Evolutionary conservation across 2,329 filamentous ascomycete genomes (phyloP).

Genomic region (Fusarium ramigenum): DNA sequence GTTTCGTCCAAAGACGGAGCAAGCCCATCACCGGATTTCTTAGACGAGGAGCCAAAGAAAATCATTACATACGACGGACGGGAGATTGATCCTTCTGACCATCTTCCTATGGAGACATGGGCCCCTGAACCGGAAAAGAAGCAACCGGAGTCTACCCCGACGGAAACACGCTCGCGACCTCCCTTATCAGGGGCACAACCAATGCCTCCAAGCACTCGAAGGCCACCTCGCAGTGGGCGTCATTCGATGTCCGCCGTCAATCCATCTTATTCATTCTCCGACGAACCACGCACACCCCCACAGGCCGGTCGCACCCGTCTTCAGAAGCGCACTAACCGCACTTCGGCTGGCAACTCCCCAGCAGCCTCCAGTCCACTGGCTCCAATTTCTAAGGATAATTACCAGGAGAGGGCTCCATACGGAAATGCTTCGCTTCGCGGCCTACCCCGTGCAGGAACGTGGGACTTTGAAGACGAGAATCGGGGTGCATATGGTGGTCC

Average conservation of each 20-base stretch:
- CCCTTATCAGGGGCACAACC: conserved; percentile 63
- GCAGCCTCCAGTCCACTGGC: conserved; percentile 60
- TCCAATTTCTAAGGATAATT: conserved; percentile 62
- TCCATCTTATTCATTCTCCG: conserved; percentile 45
- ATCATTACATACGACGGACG: conserved; percentile 80
- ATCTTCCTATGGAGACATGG: conserved; percentile 80
- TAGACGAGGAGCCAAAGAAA: conserved; percentile 66
- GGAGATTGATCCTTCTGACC: conserved; percentile 82
- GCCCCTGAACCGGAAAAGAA: conserved; percentile 76
- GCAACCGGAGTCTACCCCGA: conserved; percentile 40
- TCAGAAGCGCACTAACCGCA: conserved; percentile 69
- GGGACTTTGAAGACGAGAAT: conserved; percentile 65
- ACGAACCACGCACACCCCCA: conserved; percentile 47
- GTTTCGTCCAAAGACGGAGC: conserved; percentile 45
- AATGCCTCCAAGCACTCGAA: conserved; percentile 60
- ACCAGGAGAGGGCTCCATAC: conserved; percentile 54
- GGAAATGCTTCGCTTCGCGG: conserved; percentile 46
- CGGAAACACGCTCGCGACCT: conserved; percentile 53
- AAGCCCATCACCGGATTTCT: conserved; percentile 50
- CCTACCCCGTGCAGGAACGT: conserved; percentile 59
- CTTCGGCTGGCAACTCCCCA: conserved; percentile 51
- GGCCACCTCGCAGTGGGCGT: conserved; percentile 61
- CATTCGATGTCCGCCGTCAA: conserved; percentile 56
- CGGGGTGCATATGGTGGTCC: conserved; percentile 59
- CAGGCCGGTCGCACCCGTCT: conserved; percentile 64